phyloP scores from a whole-genome alignment of 768 basidiomycete species.

The Agaricus sinodeliciosus region DNA sequence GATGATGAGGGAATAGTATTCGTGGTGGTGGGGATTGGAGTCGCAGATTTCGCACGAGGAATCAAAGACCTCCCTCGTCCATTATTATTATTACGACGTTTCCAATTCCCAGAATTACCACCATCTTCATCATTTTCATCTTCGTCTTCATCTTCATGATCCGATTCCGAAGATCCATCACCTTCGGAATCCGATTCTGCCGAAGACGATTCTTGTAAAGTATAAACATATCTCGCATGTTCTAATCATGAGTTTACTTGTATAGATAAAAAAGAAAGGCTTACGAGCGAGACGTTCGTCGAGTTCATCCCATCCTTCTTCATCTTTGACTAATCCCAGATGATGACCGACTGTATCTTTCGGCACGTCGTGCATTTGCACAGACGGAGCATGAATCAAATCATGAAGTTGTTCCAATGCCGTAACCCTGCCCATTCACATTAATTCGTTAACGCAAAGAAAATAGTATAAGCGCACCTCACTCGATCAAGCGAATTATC shows the following conservation, averaged over 20 bases:
- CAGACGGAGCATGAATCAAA: slow-evolving; percentile 67
- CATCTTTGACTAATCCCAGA: slow-evolving; percentile 47
- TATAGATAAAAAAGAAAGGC: slow-evolving; percentile 16
- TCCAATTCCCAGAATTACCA: too few relatives aligned
- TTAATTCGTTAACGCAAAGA: not conserved
- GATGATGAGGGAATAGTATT: too few relatives aligned
- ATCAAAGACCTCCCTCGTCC: slow-evolving; percentile 14
- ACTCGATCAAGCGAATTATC: slow-evolving; percentile 78
- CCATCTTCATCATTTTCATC: too few relatives aligned
- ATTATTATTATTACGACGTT: slow-evolving; percentile 5
- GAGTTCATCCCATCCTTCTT: slow-evolving; percentile 51
- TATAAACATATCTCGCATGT: slow-evolving; percentile 61
- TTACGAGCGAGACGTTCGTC: slow-evolving; percentile 69
- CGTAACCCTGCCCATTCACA: slow-evolving; percentile 18
- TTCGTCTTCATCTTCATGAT: slow-evolving; percentile 18
- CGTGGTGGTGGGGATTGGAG: too few relatives aligned
- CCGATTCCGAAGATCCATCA: slow-evolving; percentile 49
- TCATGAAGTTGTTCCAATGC: slow-evolving; percentile 39
- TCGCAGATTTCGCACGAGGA: not conserved
- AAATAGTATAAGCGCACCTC: slow-evolving; percentile 38
- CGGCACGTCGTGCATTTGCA: slow-evolving; percentile 81
- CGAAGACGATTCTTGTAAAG: slow-evolving; percentile 43
- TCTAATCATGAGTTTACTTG: slow-evolving; percentile 29
- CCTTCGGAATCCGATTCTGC: slow-evolving; percentile 21
- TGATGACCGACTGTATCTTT: slow-evolving; percentile 59